Conservation (phyloP, 306 rosid species). For the Vigna trinervia region DNA sequence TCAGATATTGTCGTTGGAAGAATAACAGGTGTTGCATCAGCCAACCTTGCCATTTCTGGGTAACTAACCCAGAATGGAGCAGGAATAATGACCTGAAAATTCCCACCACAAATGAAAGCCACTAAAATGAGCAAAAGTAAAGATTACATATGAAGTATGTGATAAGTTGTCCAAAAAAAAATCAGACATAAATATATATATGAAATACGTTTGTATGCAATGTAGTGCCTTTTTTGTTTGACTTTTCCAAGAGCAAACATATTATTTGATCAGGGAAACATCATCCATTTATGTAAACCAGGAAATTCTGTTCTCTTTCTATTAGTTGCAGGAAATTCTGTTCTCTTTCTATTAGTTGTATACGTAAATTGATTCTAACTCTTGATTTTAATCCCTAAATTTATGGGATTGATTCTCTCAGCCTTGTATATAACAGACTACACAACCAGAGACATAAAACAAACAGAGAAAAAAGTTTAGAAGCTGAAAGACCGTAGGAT, state of each 20-base stretch:
- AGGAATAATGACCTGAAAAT: slow-evolving; percentile 86
- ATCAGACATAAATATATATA: background rate
- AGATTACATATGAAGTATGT: background rate
- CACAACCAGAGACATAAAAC: background rate
- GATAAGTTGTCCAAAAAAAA: slow-evolving; percentile 8
- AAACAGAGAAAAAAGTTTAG: slow-evolving; percentile 31
- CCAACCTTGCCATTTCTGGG: slow-evolving; percentile 95
- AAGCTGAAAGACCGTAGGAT: background rate
- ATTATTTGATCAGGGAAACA: background rate
- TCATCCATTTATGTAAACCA: background rate
- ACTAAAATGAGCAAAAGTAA: background rate
- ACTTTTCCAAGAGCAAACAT: slow-evolving; percentile 9
- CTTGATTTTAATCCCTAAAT: background rate
- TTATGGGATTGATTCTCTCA: background rate
- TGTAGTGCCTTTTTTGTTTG: slow-evolving; percentile 26
- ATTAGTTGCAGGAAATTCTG: background rate
- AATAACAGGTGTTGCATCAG: slow-evolving; percentile 95
- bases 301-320: background rate
- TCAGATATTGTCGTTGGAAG: slow-evolving; percentile 71
- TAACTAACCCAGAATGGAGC: slow-evolving; percentile 98
- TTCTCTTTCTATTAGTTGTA: background rate
- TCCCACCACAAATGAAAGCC: slow-evolving; percentile 19
- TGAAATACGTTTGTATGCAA: background rate
- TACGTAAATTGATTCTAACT: background rate
- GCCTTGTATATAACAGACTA: background rate